Evolutionary conservation across 2,329 filamentous ascomycete genomes (phyloP).

Genomic region (Pestalotiopsis sp.): DNA sequence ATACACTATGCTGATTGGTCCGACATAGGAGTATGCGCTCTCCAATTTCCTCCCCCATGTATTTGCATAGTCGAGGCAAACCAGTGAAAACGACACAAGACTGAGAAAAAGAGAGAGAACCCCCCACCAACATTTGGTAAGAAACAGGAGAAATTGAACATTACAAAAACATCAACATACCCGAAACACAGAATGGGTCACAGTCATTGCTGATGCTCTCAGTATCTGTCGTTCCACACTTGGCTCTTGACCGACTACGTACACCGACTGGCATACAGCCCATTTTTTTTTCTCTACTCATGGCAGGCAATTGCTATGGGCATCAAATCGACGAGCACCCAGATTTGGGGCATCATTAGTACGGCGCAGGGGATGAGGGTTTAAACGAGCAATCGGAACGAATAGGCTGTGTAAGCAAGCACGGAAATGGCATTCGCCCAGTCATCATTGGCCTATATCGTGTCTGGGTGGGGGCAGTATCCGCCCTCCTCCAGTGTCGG

Average conservation of each 20-base stretch:
- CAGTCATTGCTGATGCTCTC: too few species aligned
- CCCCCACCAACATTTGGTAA: not conserved
- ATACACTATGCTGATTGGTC: conserved; percentile 32
- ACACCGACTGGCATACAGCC: too few species aligned
- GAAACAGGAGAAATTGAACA: not conserved
- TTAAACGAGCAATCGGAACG: too few species aligned
- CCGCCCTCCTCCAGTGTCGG: conserved; percentile 7
- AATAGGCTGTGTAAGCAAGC: not conserved
- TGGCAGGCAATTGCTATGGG: too few species aligned
- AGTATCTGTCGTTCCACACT: too few species aligned
- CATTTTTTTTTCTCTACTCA: too few species aligned
- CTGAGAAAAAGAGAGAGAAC: not conserved
- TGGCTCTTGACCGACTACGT: too few species aligned
- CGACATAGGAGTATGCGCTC: conserved; percentile 14
- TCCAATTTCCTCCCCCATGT: not conserved
- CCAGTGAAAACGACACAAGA: not conserved
- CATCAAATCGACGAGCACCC: too few species aligned
- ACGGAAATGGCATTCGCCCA: not conserved
- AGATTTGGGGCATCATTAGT: too few species aligned
- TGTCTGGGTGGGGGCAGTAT: not conserved
- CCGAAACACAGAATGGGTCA: not conserved
- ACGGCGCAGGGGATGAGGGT: too few species aligned
- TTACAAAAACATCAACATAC: not conserved
- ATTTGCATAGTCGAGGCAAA: not conserved
- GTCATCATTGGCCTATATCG: conserved; percentile 6